These are phyloP conservation scores for Argentina anserina DNA, from an alignment of 306 rosid genomes.

Conservation along the genomic window DNA sequence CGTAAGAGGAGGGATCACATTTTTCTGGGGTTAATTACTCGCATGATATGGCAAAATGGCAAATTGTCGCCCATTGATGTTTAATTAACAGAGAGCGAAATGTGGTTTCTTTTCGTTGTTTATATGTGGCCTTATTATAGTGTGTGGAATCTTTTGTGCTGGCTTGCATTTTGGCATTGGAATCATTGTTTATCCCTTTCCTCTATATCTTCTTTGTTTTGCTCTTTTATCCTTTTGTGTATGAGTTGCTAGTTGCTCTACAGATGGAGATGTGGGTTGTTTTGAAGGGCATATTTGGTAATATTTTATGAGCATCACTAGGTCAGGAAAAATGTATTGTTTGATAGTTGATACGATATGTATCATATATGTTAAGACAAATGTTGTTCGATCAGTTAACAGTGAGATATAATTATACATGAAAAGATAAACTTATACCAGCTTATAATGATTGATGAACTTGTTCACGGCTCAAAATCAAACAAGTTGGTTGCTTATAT, in stretches of 20 bases:
- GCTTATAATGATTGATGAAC: no score
- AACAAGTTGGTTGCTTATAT: no score
- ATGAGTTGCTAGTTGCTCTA: not conserved
- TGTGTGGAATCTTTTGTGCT: slow-evolving; percentile 15
- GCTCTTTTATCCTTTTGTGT: not conserved
- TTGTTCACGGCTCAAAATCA: no score
- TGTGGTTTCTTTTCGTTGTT: not conserved
- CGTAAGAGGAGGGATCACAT: not conserved
- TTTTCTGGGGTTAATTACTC: not conserved
- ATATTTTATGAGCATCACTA: not conserved
- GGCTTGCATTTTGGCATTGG: not conserved
- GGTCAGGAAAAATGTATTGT: not conserved
- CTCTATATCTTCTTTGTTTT: not conserved
- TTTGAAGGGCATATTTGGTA: not conserved
- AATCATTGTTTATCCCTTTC: not conserved
- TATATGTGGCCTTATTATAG: not conserved
- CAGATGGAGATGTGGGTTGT: not conserved
- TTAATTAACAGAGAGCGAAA: not conserved
- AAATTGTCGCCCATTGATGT: not conserved
- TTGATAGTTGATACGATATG: no score
- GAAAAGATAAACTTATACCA: no score
- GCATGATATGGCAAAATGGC: not conserved
- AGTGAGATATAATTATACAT: no score
- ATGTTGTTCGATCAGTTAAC: no score
- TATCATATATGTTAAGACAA: no score